Conservation (phyloP, 306 rosid species). For the Hylodesmum podocarpum region DNA sequence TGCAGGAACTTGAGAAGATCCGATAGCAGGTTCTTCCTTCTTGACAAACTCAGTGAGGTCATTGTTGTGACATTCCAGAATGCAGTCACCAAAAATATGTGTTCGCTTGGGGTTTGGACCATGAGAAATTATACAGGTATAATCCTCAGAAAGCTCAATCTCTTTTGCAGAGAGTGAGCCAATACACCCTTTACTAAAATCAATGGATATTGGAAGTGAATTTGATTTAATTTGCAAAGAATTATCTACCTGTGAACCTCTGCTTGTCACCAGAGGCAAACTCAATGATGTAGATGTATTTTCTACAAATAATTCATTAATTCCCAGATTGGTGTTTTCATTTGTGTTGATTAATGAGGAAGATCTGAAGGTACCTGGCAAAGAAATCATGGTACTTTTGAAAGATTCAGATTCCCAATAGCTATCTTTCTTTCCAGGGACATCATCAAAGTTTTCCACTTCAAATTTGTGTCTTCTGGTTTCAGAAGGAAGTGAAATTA, state of each 20-base stretch:
- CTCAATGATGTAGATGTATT: slow-evolving; percentile 27
- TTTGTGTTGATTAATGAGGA: slow-evolving; percentile 33
- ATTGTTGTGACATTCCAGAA: slow-evolving; percentile 69
- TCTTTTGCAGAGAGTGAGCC: slow-evolving; percentile 73
- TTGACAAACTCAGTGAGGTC: slow-evolving; percentile 49
- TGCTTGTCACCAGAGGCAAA: slow-evolving; percentile 27
- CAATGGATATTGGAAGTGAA: slow-evolving; percentile 68
- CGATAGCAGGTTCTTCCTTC: slow-evolving; percentile 44
- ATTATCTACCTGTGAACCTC: slow-evolving; percentile 31
- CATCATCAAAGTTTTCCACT: slow-evolving; percentile 32
- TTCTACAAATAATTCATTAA: slow-evolving; percentile 31
- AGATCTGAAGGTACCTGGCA: slow-evolving; percentile 44
- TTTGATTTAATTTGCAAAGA: slow-evolving; percentile 45
- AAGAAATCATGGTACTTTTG: slow-evolving; percentile 28
- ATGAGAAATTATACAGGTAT: slow-evolving; percentile 89
- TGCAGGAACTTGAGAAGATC: slow-evolving; percentile 36
- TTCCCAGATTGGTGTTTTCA: slow-evolving; percentile 32
- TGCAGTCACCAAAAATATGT: slow-evolving; percentile 85
- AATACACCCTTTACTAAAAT: slow-evolving; percentile 40
- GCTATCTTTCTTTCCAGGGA: slow-evolving; percentile 31
- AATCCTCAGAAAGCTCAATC: slow-evolving; percentile 90
- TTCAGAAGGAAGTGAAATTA: slow-evolving; percentile 46
- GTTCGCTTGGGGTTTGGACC: slow-evolving; percentile 89
- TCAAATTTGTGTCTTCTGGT: slow-evolving; percentile 39
- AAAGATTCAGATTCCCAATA: slow-evolving; percentile 38